Percentiles rank a stretch among this genome's conserved stretches.
Conservation (phyloP, 257 asterid species). For the Thymus quinquecostatus region DNA sequence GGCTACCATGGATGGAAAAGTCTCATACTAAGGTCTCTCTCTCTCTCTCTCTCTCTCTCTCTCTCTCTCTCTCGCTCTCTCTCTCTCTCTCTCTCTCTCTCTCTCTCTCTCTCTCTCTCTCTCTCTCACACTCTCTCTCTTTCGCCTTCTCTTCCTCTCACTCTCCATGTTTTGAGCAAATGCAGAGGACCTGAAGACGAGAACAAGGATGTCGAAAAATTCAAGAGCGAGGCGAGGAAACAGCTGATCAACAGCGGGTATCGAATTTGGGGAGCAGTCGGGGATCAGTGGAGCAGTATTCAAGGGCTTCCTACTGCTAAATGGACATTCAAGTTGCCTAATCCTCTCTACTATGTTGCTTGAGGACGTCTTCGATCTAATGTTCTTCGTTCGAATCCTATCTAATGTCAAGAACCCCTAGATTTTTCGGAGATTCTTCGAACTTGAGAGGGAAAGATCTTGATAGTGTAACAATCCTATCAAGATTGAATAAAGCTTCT, state of each 20-base stretch:
- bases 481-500: not conserved
- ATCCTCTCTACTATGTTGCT: slow-evolving; percentile 67
- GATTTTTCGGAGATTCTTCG: not conserved
- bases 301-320: slow-evolving; percentile 58
- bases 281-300: slow-evolving; percentile 86
- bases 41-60: not conserved
- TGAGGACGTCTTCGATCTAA: slow-evolving; percentile 21
- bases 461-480: not conserved
- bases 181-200: slow-evolving; percentile 54
- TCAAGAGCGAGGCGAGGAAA: slow-evolving; percentile 63
- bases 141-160: too few relatives aligned
- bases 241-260: slow-evolving; percentile 52
- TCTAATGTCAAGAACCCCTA: not conserved
- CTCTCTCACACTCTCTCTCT: not conserved
- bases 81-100: not conserved
- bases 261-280: slow-evolving; percentile 63
- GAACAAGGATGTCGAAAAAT: slow-evolving; percentile 41
- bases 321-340: slow-evolving; percentile 79
- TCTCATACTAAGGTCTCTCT: slow-evolving; percentile 63
- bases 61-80: not conserved
- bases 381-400: not conserved
- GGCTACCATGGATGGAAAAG: slow-evolving; percentile 74
- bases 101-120: not conserved
- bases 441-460: not conserved
- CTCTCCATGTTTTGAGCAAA: not conserved